Evolutionary conservation across 2,329 filamentous ascomycete genomes (phyloP), one percentile per base, ranked within the genome.

Genomic region (Diaporthe sp.): DNA sequence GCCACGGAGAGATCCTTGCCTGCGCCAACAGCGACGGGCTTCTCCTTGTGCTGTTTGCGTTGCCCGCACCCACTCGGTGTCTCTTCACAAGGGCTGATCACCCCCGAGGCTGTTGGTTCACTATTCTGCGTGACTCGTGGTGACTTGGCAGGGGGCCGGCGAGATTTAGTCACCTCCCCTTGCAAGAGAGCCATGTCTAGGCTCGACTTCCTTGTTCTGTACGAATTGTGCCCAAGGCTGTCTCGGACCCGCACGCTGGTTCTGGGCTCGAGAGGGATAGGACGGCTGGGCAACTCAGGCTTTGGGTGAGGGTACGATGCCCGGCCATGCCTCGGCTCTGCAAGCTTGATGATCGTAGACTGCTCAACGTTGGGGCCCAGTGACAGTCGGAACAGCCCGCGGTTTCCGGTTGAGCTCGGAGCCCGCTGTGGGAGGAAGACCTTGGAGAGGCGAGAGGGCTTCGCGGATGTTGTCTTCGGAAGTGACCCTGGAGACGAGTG

Each of bases 1-100:
- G 80, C 83, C 4, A 94, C 79, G 0, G 87, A 82, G 3, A 79
- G 78, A 1, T 65, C 22, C 58, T 17, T 59, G 46, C 7, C 25
- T n/a, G n/a, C 49, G 13, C 19, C 51, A 39, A 34, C 25, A 12
- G 34, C 31, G 28, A 22, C 19, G 2, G 37, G 49, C 37, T 55
- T 19, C 37, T 6, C 31, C 13, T 46, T 44, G 31, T 44, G 25
- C 8, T 55, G 19, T 55, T 7, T 37, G 13, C 13, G 44, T 46
- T 22, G 28, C 17, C 42, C 42, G 25, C 22, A 13, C 25, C 19
- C 44, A 8, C 31, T 28, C 2, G 25, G 19, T 55, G 28, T 44
- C 31, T 53, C 37, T 19, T 70, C 57, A 28, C 12, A 19, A 6
- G 7, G 19, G 28, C 25, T 44, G 42, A n/a, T 72, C 22, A 39